Base-by-base conservation (phyloP, 176 grass and related monocot genomes). In the Phoenix roebelenii region DNA sequence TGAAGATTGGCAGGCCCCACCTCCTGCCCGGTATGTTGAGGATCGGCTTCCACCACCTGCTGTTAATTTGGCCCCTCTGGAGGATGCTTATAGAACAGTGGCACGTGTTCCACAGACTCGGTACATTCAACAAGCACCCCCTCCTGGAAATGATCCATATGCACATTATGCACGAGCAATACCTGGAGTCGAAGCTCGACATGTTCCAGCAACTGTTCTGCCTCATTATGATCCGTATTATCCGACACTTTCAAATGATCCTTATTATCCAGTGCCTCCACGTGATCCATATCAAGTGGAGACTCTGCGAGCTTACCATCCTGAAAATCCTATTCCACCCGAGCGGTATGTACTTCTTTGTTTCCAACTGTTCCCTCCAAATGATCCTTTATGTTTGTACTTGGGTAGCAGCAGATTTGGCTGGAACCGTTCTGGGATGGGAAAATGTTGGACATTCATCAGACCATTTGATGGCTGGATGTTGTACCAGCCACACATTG, bases 271-370 rank as follows among this genome's bases (percentile, higher is more conserved):
- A 44, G 62, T 35, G 18, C 10, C 49, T 75, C 4, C 53, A 51
- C 70, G 57, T 52, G 62, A 78, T 75, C 67, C 44, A 50, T 68
- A 75, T 59, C 29, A 16, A 68, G 24, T 29, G 55, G 66, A 50
- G 32, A 7, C 49, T 72, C 4, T 54, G 57, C 70, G 58, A 68
- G 30, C 61, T 59, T 26, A 75, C 17, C 59, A 75, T 69, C 67
- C 58, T 20, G 71, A 72, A 67, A 75, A 39, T 58, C 32, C 52
- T 52, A 26, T 56, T 68, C 12, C 57, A 58, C 54, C 50, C 22
- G 63, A 23, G 58, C 49, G 79, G 84, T 87, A 82, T 15, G 16
- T 57, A 75, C 44, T 70, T 57, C 49, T 29, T 61, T 23, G 3
- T 60, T 55, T 39, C 35, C 57, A 14, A n/a, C 20, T 77, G 20